Percentiles rank a stretch among this genome's conserved stretches.
Conservation (phyloP, 345 rosid genomes). For the Corchorus capsularis region DNA sequence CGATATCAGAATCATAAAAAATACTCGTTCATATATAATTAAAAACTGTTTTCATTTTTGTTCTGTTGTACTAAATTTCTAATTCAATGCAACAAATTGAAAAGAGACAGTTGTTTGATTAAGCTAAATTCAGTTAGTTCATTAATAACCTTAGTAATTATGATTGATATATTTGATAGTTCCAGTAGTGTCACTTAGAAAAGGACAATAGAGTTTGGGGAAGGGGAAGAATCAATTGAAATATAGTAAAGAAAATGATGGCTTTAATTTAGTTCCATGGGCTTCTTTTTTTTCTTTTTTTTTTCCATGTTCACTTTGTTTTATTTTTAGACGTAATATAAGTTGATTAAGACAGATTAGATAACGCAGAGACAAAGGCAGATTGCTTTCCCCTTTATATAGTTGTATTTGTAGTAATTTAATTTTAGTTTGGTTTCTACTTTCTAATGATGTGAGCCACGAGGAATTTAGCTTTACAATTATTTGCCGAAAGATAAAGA, state of each 20-base stretch:
- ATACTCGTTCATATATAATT: too few relatives aligned
- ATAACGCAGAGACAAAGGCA: not conserved
- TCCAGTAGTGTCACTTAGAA: too few relatives aligned
- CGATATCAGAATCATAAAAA: not conserved
- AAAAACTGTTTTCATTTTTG: not conserved
- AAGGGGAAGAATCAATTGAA: too few relatives aligned
- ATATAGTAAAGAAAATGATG: not conserved
- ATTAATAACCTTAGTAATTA: too few relatives aligned
- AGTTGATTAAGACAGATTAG: not conserved
- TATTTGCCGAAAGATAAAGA: slow-evolving; percentile 1
- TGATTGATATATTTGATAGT: too few relatives aligned
- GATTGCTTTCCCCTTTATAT: not conserved
- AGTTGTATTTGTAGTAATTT: not conserved
- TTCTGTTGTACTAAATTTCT: not conserved
- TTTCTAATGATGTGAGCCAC: not conserved
- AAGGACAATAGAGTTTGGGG: too few relatives aligned
- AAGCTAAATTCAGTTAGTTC: not conserved
- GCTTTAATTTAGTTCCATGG: not conserved
- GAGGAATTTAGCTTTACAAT: not conserved
- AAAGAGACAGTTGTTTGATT: not conserved
- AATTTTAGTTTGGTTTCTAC: not conserved
- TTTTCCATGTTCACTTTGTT: too few relatives aligned
- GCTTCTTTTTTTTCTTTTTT: not conserved
- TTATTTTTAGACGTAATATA: not conserved
- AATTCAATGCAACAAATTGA: not conserved